Percentiles rank a stretch among this genome's conserved stretches.
phyloP scores from a whole-genome alignment of 768 basidiomycete genomes.

The Naganishia antarctica region DNA sequence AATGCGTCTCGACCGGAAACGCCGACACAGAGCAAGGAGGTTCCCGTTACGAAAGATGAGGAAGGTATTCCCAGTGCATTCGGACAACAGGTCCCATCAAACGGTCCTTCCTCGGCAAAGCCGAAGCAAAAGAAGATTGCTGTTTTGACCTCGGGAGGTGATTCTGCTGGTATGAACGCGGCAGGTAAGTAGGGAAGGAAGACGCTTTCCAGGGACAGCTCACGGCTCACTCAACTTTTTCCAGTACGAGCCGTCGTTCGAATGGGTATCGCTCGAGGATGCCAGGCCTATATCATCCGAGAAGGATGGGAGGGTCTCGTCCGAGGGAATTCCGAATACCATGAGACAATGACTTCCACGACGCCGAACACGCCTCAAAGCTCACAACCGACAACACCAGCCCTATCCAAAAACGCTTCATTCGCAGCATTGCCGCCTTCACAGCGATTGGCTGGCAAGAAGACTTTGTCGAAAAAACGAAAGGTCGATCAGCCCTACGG shows the following conservation, averaged over 20 bases:
- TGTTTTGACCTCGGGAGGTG: constrained; percentile 90
- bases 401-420: constrained; percentile 39
- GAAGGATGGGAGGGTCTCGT: constrained; percentile 99
- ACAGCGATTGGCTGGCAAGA: constrained; percentile 33
- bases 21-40: neutral
- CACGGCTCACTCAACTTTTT: neutral
- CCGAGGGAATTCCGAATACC: constrained; percentile 65
- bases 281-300: constrained; percentile 90
- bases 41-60: constrained; percentile 29
- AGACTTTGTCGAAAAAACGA: constrained; percentile 3
- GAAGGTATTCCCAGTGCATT: constrained; percentile 16
- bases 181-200: constrained; percentile 35
- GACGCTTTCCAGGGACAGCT: neutral
- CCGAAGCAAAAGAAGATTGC: constrained; percentile 72
- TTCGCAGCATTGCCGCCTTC: constrained; percentile 45
- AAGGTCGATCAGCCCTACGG: constrained; percentile 33
- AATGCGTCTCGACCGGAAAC: constrained; percentile 5
- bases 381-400: constrained; percentile 31
- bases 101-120: neutral
- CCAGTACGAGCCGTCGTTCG: constrained; percentile 85
- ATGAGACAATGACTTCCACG: constrained; percentile 38
- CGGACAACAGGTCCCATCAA: neutral
- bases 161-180: constrained; percentile 72
- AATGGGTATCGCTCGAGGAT: constrained; percentile 86
- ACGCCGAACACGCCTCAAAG: constrained; percentile 34